These are phyloP conservation scores for Capronia americana DNA, from an alignment of 2,329 filamentous ascomycete genomes.

Conservation along the genomic window DNA sequence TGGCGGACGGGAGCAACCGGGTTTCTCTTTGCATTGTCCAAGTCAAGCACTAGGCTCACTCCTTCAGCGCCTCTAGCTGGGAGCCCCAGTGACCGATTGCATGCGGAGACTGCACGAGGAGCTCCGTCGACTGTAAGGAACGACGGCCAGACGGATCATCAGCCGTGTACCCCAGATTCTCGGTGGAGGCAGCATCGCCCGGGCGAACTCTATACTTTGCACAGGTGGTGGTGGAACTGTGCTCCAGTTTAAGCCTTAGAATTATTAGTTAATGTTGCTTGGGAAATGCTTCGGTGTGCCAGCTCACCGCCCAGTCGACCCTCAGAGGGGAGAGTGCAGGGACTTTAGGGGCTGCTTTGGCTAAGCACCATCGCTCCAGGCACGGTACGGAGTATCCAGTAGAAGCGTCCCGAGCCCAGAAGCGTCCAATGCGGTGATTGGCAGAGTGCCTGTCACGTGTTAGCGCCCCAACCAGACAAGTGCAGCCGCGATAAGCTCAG, in stretches of 20 bases:
- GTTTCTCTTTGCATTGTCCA: conserved; percentile 10
- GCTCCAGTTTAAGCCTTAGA: not conserved
- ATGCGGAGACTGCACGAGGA: not conserved
- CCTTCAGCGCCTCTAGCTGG: not conserved
- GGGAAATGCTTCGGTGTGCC: not conserved
- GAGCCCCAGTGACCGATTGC: not conserved
- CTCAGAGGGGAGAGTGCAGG: not conserved
- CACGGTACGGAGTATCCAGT: too few species aligned
- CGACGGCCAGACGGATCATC: not conserved
- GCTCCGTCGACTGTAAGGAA: not conserved
- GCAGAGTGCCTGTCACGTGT: not conserved
- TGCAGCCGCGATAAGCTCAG: conserved; percentile 16
- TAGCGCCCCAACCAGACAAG: conserved; percentile 1
- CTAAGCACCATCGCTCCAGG: not conserved
- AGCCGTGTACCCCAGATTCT: conserved; percentile 7
- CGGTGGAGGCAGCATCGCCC: not conserved
- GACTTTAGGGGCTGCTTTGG: not conserved
- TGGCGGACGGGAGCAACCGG: conserved; percentile 4
- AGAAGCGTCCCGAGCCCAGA: not conserved
- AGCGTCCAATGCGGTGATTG: not conserved
- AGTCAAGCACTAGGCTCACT: conserved; percentile 4
- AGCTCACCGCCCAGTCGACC: not conserved
- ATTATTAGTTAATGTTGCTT: not conserved
- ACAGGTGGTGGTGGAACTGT: not conserved
- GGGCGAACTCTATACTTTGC: not conserved